These are phyloP conservation scores for Ballota nigra DNA, from an alignment of 257 asterid genomes.

Conservation along the genomic window DNA sequence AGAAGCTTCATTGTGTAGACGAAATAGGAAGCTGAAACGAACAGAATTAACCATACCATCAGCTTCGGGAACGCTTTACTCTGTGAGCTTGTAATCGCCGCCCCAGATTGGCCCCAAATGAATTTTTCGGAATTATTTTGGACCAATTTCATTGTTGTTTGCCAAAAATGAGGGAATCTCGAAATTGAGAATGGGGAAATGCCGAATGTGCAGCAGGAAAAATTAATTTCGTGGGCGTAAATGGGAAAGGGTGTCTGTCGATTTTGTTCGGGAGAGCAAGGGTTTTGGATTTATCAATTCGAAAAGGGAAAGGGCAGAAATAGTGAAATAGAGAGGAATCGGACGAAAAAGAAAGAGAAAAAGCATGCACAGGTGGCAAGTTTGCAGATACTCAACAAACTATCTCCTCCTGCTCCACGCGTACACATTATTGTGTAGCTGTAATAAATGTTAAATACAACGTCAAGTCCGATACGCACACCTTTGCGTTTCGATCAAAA, in stretches of 20 bases:
- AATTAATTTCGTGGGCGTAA: neutral
- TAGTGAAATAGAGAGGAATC: too few relatives aligned
- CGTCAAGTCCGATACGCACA: too few relatives aligned
- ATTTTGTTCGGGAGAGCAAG: neutral
- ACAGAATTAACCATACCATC: conserved; percentile 40
- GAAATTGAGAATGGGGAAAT: neutral
- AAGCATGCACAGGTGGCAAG: conserved; percentile 38
- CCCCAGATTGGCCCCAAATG: conserved; percentile 30
- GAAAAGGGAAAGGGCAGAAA: neutral
- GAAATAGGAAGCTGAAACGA: conserved; percentile 51
- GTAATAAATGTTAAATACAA: too few relatives aligned
- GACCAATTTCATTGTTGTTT: conserved; percentile 31
- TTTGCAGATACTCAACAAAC: conserved; percentile 7
- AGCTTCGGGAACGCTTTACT: conserved; percentile 36
- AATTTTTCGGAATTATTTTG: conserved; percentile 36
- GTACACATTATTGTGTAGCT: too few relatives aligned
- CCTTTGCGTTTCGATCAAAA: too few relatives aligned
- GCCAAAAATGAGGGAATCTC: neutral
- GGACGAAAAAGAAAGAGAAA: neutral
- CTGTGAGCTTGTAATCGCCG: conserved; percentile 21
- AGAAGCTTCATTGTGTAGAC: conserved; percentile 54
- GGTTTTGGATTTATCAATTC: conserved; percentile 17
- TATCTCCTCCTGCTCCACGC: neutral
- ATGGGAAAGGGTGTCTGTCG: neutral
- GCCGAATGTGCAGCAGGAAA: neutral